These are phyloP conservation scores for Aspergillus diversus DNA, from an alignment of 495 filamentous ascomycete species.

Conservation along the genomic window DNA sequence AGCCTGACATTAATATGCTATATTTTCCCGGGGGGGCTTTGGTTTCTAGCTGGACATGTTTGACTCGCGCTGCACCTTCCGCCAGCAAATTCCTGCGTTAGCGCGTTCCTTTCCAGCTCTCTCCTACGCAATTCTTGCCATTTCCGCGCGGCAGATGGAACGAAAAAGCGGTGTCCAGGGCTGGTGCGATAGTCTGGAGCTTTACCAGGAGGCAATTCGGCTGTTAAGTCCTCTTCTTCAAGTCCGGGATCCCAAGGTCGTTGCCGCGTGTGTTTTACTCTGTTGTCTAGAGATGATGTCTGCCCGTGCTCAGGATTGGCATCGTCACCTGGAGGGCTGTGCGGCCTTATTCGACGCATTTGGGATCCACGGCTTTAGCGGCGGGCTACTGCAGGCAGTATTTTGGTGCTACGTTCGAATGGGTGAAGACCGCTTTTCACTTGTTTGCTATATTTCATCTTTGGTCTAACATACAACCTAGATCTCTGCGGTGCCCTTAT, in stretches of 20 bases:
- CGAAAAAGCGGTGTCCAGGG: conserved; percentile 40
- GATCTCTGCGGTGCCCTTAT: conserved; percentile 54
- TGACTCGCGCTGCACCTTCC: conserved; percentile 47
- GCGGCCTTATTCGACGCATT: conserved; percentile 48
- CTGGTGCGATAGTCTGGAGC: conserved; percentile 45
- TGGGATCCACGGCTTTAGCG: conserved; percentile 46
- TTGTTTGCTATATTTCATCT: not conserved
- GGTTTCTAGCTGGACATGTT: conserved; percentile 52
- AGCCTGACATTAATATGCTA: not conserved
- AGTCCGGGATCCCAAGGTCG: conserved; percentile 42
- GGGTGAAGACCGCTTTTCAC: conserved; percentile 28
- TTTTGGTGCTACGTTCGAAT: conserved; percentile 57
- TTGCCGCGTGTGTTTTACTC: conserved; percentile 45
- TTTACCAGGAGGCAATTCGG: conserved; percentile 52
- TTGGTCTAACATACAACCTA: conserved; percentile 23
- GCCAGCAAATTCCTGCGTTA: conserved; percentile 43
- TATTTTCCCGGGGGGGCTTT: conserved; percentile 1
- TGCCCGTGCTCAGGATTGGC: conserved; percentile 49
- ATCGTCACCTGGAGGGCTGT: conserved; percentile 52
- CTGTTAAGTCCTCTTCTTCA: conserved; percentile 40
- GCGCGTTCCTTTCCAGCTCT: conserved; percentile 44
- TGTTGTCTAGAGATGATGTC: conserved; percentile 56
- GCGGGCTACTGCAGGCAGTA: conserved; percentile 44
- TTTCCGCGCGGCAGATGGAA: conserved; percentile 49
- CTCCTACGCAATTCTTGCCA: conserved; percentile 45